A percentile compares a stretch with the other conserved stretches of the same genome.
phyloP scores from a whole-genome alignment of 805 yeast species.

The Kregervanrija delftensis region DNA sequence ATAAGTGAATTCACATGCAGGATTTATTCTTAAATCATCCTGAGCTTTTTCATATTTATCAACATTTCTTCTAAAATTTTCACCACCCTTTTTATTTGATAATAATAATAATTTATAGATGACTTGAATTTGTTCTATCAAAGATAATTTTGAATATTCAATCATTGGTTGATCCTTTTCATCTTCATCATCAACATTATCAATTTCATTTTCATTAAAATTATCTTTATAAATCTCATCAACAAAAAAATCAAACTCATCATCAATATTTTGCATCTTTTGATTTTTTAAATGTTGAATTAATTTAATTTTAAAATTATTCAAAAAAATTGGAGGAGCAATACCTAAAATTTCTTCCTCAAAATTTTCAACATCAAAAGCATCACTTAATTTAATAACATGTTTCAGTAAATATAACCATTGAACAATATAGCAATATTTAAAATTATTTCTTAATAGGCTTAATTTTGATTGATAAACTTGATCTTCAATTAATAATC shows the following conservation, averaged over 20 bases:
- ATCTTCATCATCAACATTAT: slow-evolving; percentile 4
- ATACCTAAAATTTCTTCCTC: slow-evolving; percentile 54
- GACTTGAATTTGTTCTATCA: slow-evolving; percentile 44
- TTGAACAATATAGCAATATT: slow-evolving; percentile 37
- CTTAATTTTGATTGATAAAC: slow-evolving; percentile 15
- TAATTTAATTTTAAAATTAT: slow-evolving; percentile 37
- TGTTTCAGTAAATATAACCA: slow-evolving; percentile 54
- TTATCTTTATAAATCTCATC: slow-evolving; percentile 10
- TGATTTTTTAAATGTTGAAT: slow-evolving; percentile 34
- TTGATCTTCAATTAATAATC: slow-evolving; percentile 31
- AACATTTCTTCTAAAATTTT: slow-evolving; percentile 44
- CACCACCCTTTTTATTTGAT: slow-evolving; percentile 34
- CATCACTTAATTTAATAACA: slow-evolving; percentile 43
- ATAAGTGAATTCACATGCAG: slow-evolving; percentile 15
- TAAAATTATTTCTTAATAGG: slow-evolving; percentile 30
- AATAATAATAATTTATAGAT: slow-evolving; percentile 34
- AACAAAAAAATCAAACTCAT: slow-evolving; percentile 23
- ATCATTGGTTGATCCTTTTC: slow-evolving; percentile 6
- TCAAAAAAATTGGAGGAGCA: slow-evolving; percentile 33
- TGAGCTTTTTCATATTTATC: slow-evolving; percentile 26
- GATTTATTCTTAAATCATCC: slow-evolving; percentile 17
- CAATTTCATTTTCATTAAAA: slow-evolving; percentile 7
- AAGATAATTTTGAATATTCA: slow-evolving; percentile 24
- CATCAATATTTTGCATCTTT: slow-evolving; percentile 22
- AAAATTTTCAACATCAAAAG: slow-evolving; percentile 50